These are phyloP conservation scores for Apophysomyces trapeziformis DNA, from an alignment of 371 early-diverging fungal genomes.

Conservation along the genomic window DNA sequence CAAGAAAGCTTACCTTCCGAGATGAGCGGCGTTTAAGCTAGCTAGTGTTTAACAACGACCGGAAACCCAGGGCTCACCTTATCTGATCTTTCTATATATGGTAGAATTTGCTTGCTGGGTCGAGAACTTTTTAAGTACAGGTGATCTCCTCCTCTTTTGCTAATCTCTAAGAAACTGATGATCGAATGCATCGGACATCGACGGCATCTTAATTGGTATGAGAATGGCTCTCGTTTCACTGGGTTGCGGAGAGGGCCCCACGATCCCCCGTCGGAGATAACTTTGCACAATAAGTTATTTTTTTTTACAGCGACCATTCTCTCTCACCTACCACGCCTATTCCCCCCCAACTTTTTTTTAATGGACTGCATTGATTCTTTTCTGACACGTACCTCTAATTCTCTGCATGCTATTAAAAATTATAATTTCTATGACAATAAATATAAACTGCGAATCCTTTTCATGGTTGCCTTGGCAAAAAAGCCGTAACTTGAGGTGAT, in stretches of 20 bases:
- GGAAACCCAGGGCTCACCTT: conserved; percentile 8
- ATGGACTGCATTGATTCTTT: too few species aligned
- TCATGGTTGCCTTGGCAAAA: neutral
- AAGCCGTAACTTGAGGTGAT: too few species aligned
- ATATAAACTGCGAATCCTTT: neutral
- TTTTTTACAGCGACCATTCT: neutral
- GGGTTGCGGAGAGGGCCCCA: conserved; percentile 8
- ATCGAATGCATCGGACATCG: conserved; percentile 11
- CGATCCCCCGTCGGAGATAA: neutral
- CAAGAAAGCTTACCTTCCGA: neutral
- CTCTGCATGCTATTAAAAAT: neutral
- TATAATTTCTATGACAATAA: neutral
- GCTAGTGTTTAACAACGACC: neutral
- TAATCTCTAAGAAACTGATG: neutral
- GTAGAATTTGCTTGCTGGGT: conserved; percentile 9
- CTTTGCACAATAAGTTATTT: neutral
- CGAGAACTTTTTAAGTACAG: conserved; percentile 9
- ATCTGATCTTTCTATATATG: conserved; percentile 6
- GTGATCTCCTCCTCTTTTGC: neutral
- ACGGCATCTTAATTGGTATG: neutral
- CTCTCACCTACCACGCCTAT: neutral
- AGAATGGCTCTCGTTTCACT: neutral
- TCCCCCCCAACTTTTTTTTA: neutral
- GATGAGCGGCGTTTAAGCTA: conserved; percentile 3
- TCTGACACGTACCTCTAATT: too few species aligned